These are phyloP conservation scores for Angophora floribunda DNA, from an alignment of 345 rosid genomes.

Conservation along the genomic window DNA sequence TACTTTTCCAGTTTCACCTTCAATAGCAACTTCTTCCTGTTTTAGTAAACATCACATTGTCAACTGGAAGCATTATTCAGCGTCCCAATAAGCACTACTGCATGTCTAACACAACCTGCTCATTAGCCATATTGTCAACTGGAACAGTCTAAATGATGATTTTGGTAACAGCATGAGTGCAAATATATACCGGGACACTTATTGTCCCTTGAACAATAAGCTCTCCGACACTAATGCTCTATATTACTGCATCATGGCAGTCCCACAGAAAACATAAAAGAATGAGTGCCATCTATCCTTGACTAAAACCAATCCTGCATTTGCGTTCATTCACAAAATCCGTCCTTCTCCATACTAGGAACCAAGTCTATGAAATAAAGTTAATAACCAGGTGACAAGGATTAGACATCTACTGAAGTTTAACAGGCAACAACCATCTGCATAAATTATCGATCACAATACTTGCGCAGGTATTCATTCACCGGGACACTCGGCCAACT, in stretches of 20 bases:
- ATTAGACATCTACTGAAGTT: not conserved
- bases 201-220: not conserved
- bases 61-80: not conserved
- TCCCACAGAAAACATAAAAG: not conserved
- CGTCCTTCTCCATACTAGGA: not conserved
- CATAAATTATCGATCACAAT: not conserved
- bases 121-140: not conserved
- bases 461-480: not conserved
- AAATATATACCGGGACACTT: not conserved
- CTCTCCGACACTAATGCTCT: not conserved
- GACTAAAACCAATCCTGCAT: not conserved
- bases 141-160: not conserved
- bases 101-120: not conserved
- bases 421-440: not conserved
- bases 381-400: not conserved
- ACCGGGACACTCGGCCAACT: not conserved
- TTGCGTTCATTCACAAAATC: not conserved
- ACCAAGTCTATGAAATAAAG: not conserved
- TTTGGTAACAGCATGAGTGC: not conserved
- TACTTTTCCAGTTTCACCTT: conserved; percentile 91
- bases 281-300: not conserved
- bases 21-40: conserved; percentile 67
- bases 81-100: not conserved
- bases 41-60: not conserved
- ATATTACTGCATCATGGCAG: not conserved